phyloP scores from a whole-genome alignment of 2,329 filamentous ascomycete species.

The Trematosphaeria pertusa region DNA sequence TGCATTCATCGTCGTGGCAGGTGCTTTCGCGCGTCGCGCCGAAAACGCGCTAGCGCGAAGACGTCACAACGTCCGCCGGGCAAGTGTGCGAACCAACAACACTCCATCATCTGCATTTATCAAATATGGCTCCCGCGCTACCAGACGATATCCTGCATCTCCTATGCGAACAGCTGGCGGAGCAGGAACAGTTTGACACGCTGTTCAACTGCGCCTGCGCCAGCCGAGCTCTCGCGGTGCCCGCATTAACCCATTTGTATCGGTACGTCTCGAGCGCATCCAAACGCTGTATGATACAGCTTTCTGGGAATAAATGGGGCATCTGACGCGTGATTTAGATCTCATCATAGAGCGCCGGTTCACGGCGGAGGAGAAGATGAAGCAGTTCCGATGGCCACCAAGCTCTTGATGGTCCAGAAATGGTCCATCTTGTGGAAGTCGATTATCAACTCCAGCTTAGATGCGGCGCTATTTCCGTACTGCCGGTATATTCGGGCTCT shows the following conservation, averaged over 20 bases:
- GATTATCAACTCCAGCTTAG: slow-evolving; percentile 70
- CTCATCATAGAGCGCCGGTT: slow-evolving; percentile 53
- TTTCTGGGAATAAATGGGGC: background rate
- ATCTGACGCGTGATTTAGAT: slow-evolving; percentile 34
- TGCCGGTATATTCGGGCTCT: slow-evolving; percentile 70
- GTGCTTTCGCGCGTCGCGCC: slow-evolving; percentile 9
- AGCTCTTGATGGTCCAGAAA: slow-evolving; percentile 58
- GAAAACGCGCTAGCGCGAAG: slow-evolving; percentile 28
- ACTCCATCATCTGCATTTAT: slow-evolving; percentile 14
- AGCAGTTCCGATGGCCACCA: slow-evolving; percentile 48
- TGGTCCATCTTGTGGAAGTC: slow-evolving; percentile 73
- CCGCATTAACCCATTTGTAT: slow-evolving; percentile 69
- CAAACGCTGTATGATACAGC: slow-evolving; percentile 3
- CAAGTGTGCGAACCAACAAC: slow-evolving; percentile 5
- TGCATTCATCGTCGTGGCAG: background rate
- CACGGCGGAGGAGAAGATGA: slow-evolving; percentile 55
- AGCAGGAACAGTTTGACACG: slow-evolving; percentile 63
- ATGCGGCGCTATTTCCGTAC: slow-evolving; percentile 70
- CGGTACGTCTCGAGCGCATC: slow-evolving; percentile 54
- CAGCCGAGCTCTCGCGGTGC: slow-evolving; percentile 62
- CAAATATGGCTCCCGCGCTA: slow-evolving; percentile 45
- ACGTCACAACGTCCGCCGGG: slow-evolving; percentile 17
- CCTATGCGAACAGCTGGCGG: slow-evolving; percentile 65
- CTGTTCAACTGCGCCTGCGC: slow-evolving; percentile 66
- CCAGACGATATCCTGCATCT: slow-evolving; percentile 68